phyloP scores from a whole-genome alignment of 371 early-diverging fungal genomes.

The Mucor mucedo region DNA sequence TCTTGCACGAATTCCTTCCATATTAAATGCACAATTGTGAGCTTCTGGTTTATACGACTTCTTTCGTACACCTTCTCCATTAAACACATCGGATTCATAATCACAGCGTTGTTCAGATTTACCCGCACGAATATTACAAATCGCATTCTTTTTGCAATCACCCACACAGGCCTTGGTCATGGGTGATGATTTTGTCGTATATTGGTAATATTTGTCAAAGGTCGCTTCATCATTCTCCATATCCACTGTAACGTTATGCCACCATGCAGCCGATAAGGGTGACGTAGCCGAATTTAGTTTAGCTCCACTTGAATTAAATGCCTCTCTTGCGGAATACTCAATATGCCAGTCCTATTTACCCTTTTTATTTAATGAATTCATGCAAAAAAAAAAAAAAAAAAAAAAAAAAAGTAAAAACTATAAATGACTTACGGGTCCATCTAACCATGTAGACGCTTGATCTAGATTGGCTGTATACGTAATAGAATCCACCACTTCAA shows the following conservation, averaged over 20 bases:
- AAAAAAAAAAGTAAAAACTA: no score
- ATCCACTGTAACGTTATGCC: constrained; percentile 62
- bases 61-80: background rate
- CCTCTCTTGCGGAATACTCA: constrained; percentile 61
- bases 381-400: background rate
- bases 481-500: constrained; percentile 62
- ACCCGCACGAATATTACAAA: constrained; percentile 61
- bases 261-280: constrained; percentile 60
- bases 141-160: constrained; percentile 41
- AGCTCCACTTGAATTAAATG: constrained; percentile 40
- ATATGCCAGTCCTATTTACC: constrained; percentile 60
- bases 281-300: constrained; percentile 24
- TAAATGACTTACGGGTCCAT: constrained; percentile 42
- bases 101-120: constrained; percentile 57
- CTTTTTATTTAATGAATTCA: background rate
- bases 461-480: constrained; percentile 61
- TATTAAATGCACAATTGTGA: constrained; percentile 16
- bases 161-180: constrained; percentile 37
- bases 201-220: constrained; percentile 27
- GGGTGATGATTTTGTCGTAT: constrained; percentile 49
- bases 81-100: constrained; percentile 34
- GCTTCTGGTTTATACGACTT: constrained; percentile 7
- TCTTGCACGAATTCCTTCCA: constrained; percentile 4
- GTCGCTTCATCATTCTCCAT: constrained; percentile 47
- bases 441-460: constrained; percentile 44